Evolutionary conservation across 2,329 filamentous ascomycete genomes (phyloP).

Genomic region (Coniochaeta sp.): DNA sequence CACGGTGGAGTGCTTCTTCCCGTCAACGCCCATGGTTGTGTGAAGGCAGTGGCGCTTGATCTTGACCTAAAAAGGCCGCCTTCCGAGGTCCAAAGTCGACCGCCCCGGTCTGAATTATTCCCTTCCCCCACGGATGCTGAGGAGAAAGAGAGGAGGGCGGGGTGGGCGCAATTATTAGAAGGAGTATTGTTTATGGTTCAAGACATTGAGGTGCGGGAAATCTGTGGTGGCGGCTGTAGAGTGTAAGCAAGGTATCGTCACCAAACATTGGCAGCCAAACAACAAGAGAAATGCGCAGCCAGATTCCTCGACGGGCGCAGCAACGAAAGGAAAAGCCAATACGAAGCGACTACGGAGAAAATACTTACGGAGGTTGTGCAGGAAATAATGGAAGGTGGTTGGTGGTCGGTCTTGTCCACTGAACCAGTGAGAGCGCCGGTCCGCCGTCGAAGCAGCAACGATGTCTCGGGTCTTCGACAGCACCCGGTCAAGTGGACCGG

Average conservation of each 20-base stretch:
- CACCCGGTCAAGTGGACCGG: not conserved
- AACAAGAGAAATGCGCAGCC: not conserved
- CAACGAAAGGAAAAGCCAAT: not conserved
- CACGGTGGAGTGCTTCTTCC: slow-evolving; percentile 33
- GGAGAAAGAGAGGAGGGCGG: slow-evolving; percentile 2
- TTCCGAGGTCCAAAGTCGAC: not conserved
- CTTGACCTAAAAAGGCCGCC: not conserved
- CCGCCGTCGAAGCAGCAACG: not conserved
- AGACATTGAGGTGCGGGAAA: slow-evolving; percentile 11
- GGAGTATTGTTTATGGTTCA: slow-evolving; percentile 7
- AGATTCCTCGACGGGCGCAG: not conserved
- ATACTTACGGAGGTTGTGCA: not conserved
- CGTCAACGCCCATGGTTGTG: slow-evolving; percentile 46
- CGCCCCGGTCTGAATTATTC: slow-evolving; percentile 3
- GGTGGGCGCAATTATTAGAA: not conserved
- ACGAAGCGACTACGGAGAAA: not conserved
- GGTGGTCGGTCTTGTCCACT: not conserved
- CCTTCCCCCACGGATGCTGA: slow-evolving; percentile 7
- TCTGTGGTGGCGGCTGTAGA: slow-evolving; percentile 2
- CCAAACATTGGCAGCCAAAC: not conserved
- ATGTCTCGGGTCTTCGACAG: not conserved
- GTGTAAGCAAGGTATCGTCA: slow-evolving; percentile 1
- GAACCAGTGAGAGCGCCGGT: not conserved
- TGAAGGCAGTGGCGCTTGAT: slow-evolving; percentile 6
- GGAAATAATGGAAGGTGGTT: not conserved